phyloP scores from a whole-genome alignment of 1,284 basidiomycete species.

The Thecaphora thlaspeos region DNA sequence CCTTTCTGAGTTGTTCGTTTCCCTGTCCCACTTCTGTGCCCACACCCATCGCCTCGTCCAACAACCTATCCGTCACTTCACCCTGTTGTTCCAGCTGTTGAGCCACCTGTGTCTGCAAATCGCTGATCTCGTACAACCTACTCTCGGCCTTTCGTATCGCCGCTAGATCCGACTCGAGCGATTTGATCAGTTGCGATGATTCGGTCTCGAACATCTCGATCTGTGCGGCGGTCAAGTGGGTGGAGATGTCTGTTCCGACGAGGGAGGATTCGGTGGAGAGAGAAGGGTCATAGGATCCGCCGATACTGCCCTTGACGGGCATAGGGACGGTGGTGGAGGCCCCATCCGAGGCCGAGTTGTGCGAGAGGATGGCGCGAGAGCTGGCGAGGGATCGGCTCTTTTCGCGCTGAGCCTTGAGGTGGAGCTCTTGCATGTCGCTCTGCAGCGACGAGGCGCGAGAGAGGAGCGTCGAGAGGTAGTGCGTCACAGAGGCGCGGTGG shows the following conservation, averaged over 20 bases:
- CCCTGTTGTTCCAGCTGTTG: conserved; percentile 80
- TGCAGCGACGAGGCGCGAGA: conserved; percentile 74
- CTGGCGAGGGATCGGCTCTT: conserved; percentile 32
- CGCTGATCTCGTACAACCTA: conserved; percentile 81
- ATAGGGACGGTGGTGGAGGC: conserved; percentile 7
- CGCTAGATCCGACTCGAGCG: conserved; percentile 77
- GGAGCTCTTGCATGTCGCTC: conserved; percentile 75
- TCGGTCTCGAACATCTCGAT: conserved; percentile 87
- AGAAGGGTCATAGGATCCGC: conserved; percentile 27
- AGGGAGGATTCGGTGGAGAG: conserved; percentile 20
- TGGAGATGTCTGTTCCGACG: conserved; percentile 33
- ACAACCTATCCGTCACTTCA: conserved; percentile 82
- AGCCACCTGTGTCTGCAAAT: conserved; percentile 82
- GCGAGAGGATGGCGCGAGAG: conserved; percentile 11
- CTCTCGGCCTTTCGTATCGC: conserved; percentile 85
- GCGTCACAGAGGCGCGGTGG: conserved; percentile 78
- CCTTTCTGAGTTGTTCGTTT: conserved; percentile 79
- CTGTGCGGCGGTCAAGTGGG: conserved; percentile 65
- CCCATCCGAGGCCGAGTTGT: conserved; percentile 1
- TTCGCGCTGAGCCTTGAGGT: conserved; percentile 38
- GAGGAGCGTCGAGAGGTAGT: conserved; percentile 76
- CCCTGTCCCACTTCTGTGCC: conserved; percentile 80
- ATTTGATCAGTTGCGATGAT: conserved; percentile 77
- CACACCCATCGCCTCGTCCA: conserved; percentile 81
- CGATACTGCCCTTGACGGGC: conserved; percentile 32